Conservation (phyloP, 2,329 filamentous ascomycete genomes). For the Pestalotiopsis sp. region DNA sequence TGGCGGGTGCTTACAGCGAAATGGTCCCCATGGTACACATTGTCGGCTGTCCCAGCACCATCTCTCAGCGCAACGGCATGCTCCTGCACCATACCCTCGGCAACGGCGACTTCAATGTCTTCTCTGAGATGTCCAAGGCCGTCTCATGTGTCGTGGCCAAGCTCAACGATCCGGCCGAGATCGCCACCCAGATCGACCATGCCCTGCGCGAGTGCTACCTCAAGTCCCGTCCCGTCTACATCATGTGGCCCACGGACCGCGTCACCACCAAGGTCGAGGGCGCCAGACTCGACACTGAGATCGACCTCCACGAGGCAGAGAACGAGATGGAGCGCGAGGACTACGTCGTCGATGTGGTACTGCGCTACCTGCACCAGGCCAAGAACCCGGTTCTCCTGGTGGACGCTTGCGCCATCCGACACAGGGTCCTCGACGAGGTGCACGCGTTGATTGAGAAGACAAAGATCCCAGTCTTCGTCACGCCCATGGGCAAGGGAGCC, state of each 20-base stretch:
- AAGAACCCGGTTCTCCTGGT: slow-evolving; percentile 79
- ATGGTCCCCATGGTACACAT: slow-evolving; percentile 69
- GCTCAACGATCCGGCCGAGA: slow-evolving; percentile 70
- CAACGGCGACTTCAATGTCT: slow-evolving; percentile 82
- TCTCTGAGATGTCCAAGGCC: slow-evolving; percentile 74
- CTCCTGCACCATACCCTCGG: slow-evolving; percentile 71
- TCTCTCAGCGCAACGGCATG: slow-evolving; percentile 47
- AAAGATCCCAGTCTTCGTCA: slow-evolving; percentile 79
- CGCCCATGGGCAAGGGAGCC: slow-evolving; percentile 86
- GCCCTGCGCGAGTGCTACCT: slow-evolving; percentile 75
- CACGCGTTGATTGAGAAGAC: slow-evolving; percentile 74
- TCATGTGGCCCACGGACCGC: slow-evolving; percentile 82
- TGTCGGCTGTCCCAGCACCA: slow-evolving; percentile 52
- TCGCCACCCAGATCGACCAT: slow-evolving; percentile 76
- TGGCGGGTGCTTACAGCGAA: slow-evolving; percentile 76
- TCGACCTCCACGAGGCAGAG: slow-evolving; percentile 64
- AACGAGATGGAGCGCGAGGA: slow-evolving; percentile 76
- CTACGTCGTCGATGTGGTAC: slow-evolving; percentile 79
- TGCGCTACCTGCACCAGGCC: slow-evolving; percentile 73
- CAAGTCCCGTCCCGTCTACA: slow-evolving; percentile 78
- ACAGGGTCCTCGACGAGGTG: slow-evolving; percentile 73
- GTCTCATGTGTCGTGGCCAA: slow-evolving; percentile 74
- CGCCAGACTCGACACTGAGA: slow-evolving; percentile 66
- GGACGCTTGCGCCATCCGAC: slow-evolving; percentile 81
- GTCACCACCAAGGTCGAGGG: slow-evolving; percentile 77